Percentiles rank a stretch among this genome's conserved stretches.
Evolutionary conservation across 306 rosid species (phyloP).

Genomic region (Corylus americana): DNA sequence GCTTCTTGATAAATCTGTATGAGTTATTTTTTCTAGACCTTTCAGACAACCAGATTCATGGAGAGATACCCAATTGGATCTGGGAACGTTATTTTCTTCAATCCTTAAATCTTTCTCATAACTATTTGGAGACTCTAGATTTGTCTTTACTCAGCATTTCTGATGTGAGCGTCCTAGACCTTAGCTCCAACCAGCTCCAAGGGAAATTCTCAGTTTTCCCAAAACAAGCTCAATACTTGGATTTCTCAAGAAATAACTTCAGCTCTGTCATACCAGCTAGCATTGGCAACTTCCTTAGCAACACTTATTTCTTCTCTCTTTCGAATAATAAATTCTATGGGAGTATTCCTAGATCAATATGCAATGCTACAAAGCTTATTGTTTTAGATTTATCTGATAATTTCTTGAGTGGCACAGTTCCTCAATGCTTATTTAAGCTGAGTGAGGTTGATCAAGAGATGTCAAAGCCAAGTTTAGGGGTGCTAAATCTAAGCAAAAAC

Average conservation of each 20-base stretch:
- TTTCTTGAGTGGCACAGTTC: too few relatives aligned
- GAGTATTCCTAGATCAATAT: slow-evolving; percentile 33
- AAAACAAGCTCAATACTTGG: neutral
- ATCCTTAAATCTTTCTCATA: too few relatives aligned
- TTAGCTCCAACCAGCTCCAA: too few relatives aligned
- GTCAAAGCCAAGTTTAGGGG: too few relatives aligned
- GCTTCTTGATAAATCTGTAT: neutral
- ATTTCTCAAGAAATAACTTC: slow-evolving; percentile 41
- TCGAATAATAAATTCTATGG: slow-evolving; percentile 6
- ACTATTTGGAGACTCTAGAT: too few relatives aligned
- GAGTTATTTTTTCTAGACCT: slow-evolving; percentile 30
- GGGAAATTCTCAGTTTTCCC: too few relatives aligned
- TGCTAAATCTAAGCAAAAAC: too few relatives aligned
- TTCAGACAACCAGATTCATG: neutral
- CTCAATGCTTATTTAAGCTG: too few relatives aligned
- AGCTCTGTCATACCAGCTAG: slow-evolving; percentile 19
- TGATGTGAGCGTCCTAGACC: too few relatives aligned
- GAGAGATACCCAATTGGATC: slow-evolving; percentile 49
- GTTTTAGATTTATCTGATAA: slow-evolving; percentile 45
- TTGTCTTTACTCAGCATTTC: too few relatives aligned
- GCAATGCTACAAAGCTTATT: slow-evolving; percentile 19
- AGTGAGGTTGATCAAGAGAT: too few relatives aligned
- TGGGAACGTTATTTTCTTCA: slow-evolving; percentile 26
- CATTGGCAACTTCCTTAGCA: neutral
- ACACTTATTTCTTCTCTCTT: neutral